Evolutionary conservation across 2,329 filamentous ascomycete species (phyloP), one percentile per base, ranked within the genome.

Genomic region (Colletotrichum coccodes): DNA sequence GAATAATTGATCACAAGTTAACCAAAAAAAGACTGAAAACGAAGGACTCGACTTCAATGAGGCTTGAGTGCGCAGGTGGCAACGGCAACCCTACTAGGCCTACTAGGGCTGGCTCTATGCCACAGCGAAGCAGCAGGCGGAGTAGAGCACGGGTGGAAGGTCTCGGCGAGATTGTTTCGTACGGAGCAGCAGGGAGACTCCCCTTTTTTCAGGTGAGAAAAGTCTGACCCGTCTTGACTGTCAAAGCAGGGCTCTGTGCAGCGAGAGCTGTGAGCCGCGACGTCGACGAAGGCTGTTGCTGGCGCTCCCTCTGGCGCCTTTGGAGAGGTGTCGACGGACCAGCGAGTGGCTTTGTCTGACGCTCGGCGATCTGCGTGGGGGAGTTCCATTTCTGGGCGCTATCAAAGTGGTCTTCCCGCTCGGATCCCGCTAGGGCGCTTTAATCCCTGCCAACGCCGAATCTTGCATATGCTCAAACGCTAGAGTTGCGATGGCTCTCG

Each of bases 401-500:
- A 70, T 40, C 67, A n/a, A 30, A 46, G 23, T 46, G 63, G 68
- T 70, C 56, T 32, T 62, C 67, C 64, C 67, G 67, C 65, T 65
- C 49, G 66, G 66, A 60, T 66, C 21, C 34, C 67, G 67, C 67
- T 70, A 68, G 58, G 57, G 57, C 53, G 63, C 40, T 5, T 38
- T 47, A 58, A 70, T 59, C 67, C 67, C 63, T 70, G 67, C 49
- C 40, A 68, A 62, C 50, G 36, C 67, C 67, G 67, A 70, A 70
- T 70, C 67, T 63, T 68, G 67, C 67, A 70, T 70, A 63, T 62
- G 28, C 57, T 52, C 67, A 68, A 68, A 70, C 64, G 58, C 67
- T 68, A 70, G 64, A 68, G 58, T 21, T 63, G 42, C 67, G 63
- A 67, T 70, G 64, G 66, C 65, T 59, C 32, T 50, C 44, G 64